Percentiles rank a stretch among this genome's conserved stretches.
phyloP scores from a whole-genome alignment of 768 basidiomycete species.

The Pleurotus sapidus region DNA sequence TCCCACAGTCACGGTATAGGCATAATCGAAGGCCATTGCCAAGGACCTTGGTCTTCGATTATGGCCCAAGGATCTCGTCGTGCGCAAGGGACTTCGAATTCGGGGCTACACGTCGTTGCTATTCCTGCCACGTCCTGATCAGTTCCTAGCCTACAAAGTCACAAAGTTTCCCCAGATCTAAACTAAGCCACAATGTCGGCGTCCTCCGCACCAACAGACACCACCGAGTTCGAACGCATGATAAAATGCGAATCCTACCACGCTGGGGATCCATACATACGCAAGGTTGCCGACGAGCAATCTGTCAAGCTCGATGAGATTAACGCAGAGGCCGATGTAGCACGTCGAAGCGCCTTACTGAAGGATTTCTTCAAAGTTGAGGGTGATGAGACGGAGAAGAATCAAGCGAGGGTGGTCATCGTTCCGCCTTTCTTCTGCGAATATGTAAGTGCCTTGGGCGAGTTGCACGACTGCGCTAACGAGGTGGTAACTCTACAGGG shows the following conservation, averaged over 20 bases:
- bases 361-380: conserved; percentile 1
- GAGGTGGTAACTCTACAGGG: background rate
- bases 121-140: too few relatives aligned
- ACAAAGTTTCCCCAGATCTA: too few relatives aligned
- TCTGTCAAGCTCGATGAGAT: background rate
- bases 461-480: background rate
- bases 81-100: too few relatives aligned
- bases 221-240: conserved; percentile 4
- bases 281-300: conserved; percentile 1
- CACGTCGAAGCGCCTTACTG: background rate
- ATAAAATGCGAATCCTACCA: background rate
- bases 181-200: too few relatives aligned
- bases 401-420: background rate
- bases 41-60: too few relatives aligned
- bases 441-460: background rate
- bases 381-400: background rate
- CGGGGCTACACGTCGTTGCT: too few relatives aligned
- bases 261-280: conserved; percentile 4
- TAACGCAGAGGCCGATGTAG: background rate
- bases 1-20: too few relatives aligned
- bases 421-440: conserved; percentile 6
- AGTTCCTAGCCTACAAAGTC: too few relatives aligned
- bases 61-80: too few relatives aligned
- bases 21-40: too few relatives aligned
- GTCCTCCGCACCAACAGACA: too few relatives aligned